phyloP scores from a whole-genome alignment of 2,329 filamentous ascomycete genomes.

The Pseudogymnoascus sp. region DNA sequence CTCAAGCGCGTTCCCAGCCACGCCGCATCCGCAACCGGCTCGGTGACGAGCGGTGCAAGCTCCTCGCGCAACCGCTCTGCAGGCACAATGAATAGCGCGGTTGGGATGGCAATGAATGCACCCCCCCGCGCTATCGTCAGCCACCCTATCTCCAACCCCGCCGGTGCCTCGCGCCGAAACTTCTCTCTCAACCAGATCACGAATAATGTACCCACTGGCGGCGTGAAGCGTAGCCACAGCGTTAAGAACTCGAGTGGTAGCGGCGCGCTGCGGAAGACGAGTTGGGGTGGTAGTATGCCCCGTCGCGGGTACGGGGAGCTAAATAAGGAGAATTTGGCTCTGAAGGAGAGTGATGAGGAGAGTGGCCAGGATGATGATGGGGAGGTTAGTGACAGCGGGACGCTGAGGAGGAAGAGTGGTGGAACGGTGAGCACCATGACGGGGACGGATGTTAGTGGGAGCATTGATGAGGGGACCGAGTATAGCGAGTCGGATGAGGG shows the following conservation, averaged over 20 bases:
- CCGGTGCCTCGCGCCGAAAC: conserved; percentile 62
- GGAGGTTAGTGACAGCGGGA: conserved; percentile 22
- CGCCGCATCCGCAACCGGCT: conserved; percentile 33
- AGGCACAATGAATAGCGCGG: conserved; percentile 33
- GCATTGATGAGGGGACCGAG: conserved; percentile 25
- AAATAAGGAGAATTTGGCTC: conserved; percentile 54
- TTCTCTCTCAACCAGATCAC: conserved; percentile 85
- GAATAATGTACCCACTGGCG: conserved; percentile 54
- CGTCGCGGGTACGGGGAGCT: conserved; percentile 39
- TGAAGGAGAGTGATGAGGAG: conserved; percentile 53
- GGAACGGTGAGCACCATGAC: conserved; percentile 24
- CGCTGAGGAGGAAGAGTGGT: conserved; percentile 27
- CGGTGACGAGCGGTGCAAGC: conserved; percentile 33
- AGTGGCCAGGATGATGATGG: conserved; percentile 18
- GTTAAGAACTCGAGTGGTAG: conserved; percentile 52
- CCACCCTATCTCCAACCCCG: conserved; percentile 34
- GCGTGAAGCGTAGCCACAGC: conserved; percentile 69
- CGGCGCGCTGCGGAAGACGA: conserved; percentile 53
- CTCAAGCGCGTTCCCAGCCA: conserved; percentile 42
- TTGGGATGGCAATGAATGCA: conserved; percentile 47
- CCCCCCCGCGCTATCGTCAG: conserved; percentile 22
- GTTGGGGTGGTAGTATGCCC: conserved; percentile 49
- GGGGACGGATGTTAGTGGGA: conserved; percentile 22
- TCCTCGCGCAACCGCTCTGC: conserved; percentile 26
- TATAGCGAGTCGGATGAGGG: conserved; percentile 13